These are phyloP conservation scores for Aechmea fasciata DNA, from an alignment of 176 grass and related monocot genomes.

Conservation along the genomic window DNA sequence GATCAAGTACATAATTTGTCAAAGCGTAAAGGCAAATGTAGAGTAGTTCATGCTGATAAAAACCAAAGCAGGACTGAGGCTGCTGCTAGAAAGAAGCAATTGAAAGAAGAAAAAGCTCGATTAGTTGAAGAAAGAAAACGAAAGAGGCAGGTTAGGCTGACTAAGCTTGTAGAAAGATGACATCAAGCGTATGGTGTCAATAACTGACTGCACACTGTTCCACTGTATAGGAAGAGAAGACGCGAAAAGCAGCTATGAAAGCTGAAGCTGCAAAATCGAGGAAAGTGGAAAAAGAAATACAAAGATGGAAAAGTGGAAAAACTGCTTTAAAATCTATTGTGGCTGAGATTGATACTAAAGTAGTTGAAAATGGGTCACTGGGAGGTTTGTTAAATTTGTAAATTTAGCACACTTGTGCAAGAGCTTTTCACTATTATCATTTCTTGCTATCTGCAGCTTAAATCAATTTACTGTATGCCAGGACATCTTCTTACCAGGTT, in stretches of 20 bases:
- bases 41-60: not conserved
- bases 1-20: not conserved
- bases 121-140: constrained; percentile 39
- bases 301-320: constrained; percentile 72
- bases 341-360: constrained; percentile 41
- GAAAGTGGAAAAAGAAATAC: constrained; percentile 53
- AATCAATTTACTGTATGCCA: constrained; percentile 17
- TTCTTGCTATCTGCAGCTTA: constrained; percentile 1
- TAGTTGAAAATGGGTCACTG: constrained; percentile 49
- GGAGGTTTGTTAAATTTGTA: constrained; percentile 41
- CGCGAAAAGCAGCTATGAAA: constrained; percentile 55
- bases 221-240: constrained; percentile 54
- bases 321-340: constrained; percentile 58
- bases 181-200: constrained; percentile 13
- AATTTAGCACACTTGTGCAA: not conserved
- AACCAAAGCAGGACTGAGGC: not conserved
- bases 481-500: constrained; percentile 52
- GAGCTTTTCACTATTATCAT: too few relatives aligned
- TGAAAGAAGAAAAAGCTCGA: constrained; percentile 45
- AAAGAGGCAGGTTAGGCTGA: constrained; percentile 28
- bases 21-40: not conserved
- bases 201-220: constrained; percentile 8
- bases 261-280: constrained; percentile 37
- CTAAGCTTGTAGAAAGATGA: constrained; percentile 15
- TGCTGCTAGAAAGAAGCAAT: constrained; percentile 18